Percentiles rank a stretch among this genome's conserved stretches.
Conservation (phyloP, 805 yeast genomes). For the Cyberlindnera euphorbiiphila region DNA sequence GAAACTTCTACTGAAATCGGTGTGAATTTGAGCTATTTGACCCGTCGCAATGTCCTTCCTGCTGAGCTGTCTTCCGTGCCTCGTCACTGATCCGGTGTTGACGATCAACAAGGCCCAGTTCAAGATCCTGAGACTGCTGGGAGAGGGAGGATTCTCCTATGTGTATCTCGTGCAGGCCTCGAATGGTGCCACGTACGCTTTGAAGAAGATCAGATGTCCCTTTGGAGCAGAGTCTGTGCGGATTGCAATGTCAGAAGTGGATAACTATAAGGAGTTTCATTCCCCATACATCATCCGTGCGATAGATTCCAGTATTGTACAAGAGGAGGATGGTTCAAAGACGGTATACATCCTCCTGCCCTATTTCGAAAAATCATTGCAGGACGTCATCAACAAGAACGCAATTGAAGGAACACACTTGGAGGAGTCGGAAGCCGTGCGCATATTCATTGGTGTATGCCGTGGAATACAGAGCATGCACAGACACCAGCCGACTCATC, state of each 20-base stretch:
- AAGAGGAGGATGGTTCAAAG: constrained; percentile 75
- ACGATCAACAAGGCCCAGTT: constrained; percentile 59
- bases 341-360: constrained; percentile 80
- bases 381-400: constrained; percentile 68
- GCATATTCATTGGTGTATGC: constrained; percentile 63
- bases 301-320: constrained; percentile 66
- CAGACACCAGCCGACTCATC: constrained; percentile 22
- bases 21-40: neutral
- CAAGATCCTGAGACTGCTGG: constrained; percentile 65
- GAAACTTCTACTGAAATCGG: too few relatives aligned
- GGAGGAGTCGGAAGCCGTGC: constrained; percentile 60
- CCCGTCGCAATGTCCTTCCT: constrained; percentile 11
- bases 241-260: constrained; percentile 73
- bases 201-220: constrained; percentile 85
- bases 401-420: constrained; percentile 50
- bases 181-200: constrained; percentile 54
- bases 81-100: constrained; percentile 49
- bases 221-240: constrained; percentile 76
- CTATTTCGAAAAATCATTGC: constrained; percentile 66
- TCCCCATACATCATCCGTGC: constrained; percentile 65
- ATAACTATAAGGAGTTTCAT: constrained; percentile 65
- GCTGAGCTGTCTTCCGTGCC: constrained; percentile 20
- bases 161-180: constrained; percentile 68
- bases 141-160: constrained; percentile 88
- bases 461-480: constrained; percentile 78